Percentiles rank a stretch among this genome's conserved stretches.
Conservation (phyloP, 768 basidiomycete genomes). For the Nidularia sp. region DNA sequence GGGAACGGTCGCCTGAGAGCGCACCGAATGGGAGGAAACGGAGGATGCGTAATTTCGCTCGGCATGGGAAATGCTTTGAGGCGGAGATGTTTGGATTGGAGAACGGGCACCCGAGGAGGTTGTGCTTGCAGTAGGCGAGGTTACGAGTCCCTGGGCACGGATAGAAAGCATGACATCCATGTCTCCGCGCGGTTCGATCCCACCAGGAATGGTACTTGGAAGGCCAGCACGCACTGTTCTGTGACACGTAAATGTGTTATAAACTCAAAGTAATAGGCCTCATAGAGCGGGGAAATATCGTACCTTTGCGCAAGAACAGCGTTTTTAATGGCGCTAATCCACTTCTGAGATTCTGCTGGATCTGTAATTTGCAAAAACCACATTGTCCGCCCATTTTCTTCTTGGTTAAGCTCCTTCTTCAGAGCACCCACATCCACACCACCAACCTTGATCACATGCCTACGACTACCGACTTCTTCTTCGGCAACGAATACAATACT, state of each 20-base stretch:
- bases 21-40: conserved; percentile 37
- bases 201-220: conserved; percentile 27
- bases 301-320: conserved; percentile 71
- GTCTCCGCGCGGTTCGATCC: conserved; percentile 68
- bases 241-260: too few species aligned
- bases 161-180: conserved; percentile 84
- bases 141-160: conserved; percentile 60
- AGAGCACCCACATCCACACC: conserved; percentile 54
- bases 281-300: too few species aligned
- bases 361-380: conserved; percentile 71
- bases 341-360: conserved; percentile 59
- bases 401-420: conserved; percentile 36
- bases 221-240: conserved; percentile 72
- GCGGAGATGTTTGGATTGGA: conserved; percentile 17
- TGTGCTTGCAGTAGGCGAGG: conserved; percentile 20
- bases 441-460: conserved; percentile 63
- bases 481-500: conserved; percentile 76
- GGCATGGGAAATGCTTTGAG: conserved; percentile 19
- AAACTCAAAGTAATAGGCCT: too few species aligned
- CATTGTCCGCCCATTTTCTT: conserved; percentile 52
- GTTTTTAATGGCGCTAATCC: conserved; percentile 74
- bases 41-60: conserved; percentile 43
- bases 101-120: conserved; percentile 9
- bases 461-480: conserved; percentile 40
- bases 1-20: conserved; percentile 36